Evolutionary conservation across 78 protist genomes (phyloP).

Genomic region (Dictyostelium intermedium): DNA sequence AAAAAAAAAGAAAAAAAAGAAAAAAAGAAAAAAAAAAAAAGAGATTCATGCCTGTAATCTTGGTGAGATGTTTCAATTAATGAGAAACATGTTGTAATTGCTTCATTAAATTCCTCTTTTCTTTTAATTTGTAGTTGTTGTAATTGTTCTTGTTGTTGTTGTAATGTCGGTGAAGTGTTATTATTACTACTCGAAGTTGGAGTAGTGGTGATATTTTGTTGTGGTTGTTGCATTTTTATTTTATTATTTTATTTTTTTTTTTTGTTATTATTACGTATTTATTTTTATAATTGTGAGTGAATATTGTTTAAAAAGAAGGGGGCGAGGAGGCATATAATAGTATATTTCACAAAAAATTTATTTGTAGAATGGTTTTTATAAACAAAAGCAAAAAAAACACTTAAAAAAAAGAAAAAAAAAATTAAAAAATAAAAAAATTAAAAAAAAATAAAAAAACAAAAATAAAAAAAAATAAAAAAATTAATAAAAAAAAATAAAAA

Average conservation of each 20-base stretch:
- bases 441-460: background rate
- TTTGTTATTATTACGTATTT: background rate
- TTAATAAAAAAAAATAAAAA: background rate
- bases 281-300: background rate
- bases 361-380: background rate
- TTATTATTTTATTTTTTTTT: background rate
- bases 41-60: constrained; percentile 57
- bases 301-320: background rate
- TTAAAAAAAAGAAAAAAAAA: background rate
- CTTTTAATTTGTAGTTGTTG: background rate
- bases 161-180: background rate
- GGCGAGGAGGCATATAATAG: background rate
- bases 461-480: background rate
- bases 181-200: background rate
- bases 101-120: constrained; percentile 65
- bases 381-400: background rate
- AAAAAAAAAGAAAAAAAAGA: background rate
- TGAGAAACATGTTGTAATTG: constrained; percentile 27
- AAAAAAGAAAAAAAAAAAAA: background rate
- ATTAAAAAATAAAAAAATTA: background rate
- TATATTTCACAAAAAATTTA: background rate
- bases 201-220: background rate
- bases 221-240: background rate
- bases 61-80: constrained; percentile 55
- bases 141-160: constrained; percentile 11